These are phyloP conservation scores for Vigna reflexopilosa DNA, from an alignment of 306 rosid species.

Conservation along the genomic window DNA sequence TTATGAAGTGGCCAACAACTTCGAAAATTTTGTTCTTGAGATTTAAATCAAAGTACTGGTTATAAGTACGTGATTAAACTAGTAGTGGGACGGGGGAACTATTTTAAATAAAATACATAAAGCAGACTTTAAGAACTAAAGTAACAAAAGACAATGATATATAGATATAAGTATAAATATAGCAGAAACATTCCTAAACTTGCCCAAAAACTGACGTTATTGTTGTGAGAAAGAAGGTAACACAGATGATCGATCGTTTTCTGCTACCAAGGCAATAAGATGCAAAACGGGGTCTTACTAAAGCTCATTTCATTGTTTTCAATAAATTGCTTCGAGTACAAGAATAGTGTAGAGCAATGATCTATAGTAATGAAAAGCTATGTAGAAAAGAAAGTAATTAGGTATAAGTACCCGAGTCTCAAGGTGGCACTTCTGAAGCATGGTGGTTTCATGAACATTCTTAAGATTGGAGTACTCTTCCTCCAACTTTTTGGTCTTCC, in stretches of 20 bases:
- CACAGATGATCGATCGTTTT: not conserved
- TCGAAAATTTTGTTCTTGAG: too few species aligned
- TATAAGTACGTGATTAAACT: not conserved
- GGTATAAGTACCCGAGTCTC: conserved; percentile 59
- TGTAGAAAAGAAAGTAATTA: not conserved
- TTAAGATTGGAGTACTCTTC: conserved; percentile 65
- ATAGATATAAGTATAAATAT: too few species aligned
- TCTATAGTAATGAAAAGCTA: not conserved
- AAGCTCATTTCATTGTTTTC: not conserved
- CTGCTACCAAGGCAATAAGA: too few species aligned
- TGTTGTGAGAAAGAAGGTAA: conserved; percentile 7
- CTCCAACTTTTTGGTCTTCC: conserved; percentile 82
- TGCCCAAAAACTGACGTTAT: conserved; percentile 1
- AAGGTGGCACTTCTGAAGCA: conserved; percentile 57
- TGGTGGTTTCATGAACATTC: conserved; percentile 51
- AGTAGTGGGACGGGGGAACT: not conserved
- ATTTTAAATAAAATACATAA: not conserved
- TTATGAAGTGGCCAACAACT: not conserved
- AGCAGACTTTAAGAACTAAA: not conserved
- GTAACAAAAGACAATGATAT: not conserved
- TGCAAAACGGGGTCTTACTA: too few species aligned
- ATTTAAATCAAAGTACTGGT: too few species aligned
- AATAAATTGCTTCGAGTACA: not conserved
- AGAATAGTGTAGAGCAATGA: not conserved
- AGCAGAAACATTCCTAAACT: not conserved